Evolutionary conservation across 306 rosid genomes (phyloP).

Genomic region (Gastrolobium villosum): DNA sequence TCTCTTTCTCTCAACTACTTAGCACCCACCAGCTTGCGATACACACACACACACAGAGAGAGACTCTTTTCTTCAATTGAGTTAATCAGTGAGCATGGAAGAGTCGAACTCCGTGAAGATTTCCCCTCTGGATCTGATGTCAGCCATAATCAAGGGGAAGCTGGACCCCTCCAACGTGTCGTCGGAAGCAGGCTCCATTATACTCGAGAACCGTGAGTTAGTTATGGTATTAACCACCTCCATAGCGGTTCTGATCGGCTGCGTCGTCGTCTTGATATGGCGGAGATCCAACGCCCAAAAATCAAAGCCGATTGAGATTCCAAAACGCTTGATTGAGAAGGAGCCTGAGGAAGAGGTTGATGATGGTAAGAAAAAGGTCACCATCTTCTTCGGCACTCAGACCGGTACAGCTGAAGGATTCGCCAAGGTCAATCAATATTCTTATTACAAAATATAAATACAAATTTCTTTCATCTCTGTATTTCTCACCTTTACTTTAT

Average conservation of each 20-base stretch:
- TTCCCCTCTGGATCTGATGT: slow-evolving; percentile 90
- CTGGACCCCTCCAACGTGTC: slow-evolving; percentile 74
- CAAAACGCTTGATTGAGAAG: slow-evolving; percentile 57
- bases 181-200: slow-evolving; percentile 57
- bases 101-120: slow-evolving; percentile 75
- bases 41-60: no score
- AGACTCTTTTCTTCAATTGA: slow-evolving; percentile 25
- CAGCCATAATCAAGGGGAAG: slow-evolving; percentile 81
- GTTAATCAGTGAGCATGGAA: slow-evolving; percentile 53
- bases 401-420: slow-evolving; percentile 99
- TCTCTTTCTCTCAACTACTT: slow-evolving; percentile 51
- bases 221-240: slow-evolving; percentile 81
- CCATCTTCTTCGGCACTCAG: slow-evolving; percentile 95
- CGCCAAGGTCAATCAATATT: slow-evolving; percentile 63
- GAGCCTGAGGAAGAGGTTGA: slow-evolving; percentile 67
- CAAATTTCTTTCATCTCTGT: no score
- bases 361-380: slow-evolving; percentile 85
- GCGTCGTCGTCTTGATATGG: slow-evolving; percentile 80
- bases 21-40: slow-evolving; percentile 35
- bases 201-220: slow-evolving; percentile 77
- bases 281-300: slow-evolving; percentile 73
- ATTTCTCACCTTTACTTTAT: background rate
- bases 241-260: slow-evolving; percentile 85
- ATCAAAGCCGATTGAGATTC: slow-evolving; percentile 54
- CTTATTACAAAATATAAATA: background rate